Percentiles rank a stretch among this genome's conserved stretches.
These are phyloP conservation scores for Kokia cookei DNA, from an alignment of 441 rosid genomes.

Conservation along the genomic window DNA sequence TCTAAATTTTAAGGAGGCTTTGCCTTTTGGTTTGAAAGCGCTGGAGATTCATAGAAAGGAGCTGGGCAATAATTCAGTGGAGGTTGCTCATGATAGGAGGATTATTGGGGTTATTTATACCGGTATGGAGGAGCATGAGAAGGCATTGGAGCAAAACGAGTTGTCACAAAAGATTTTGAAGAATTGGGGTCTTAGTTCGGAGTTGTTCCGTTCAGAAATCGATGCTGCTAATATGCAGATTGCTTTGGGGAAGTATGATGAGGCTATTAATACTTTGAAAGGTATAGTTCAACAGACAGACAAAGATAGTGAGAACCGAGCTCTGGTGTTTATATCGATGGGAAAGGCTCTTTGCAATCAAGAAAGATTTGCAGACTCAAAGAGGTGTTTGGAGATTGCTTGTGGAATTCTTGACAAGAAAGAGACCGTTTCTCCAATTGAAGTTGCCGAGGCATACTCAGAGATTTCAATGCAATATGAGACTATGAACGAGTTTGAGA, in stretches of 20 bases:
- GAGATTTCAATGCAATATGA: constrained; percentile 92
- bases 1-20: constrained; percentile 78
- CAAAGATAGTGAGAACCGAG: constrained; percentile 67
- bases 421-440: constrained; percentile 51
- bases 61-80: constrained; percentile 76
- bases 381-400: constrained; percentile 76
- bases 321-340: constrained; percentile 73
- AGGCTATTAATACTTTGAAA: constrained; percentile 65
- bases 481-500: constrained; percentile 79
- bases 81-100: constrained; percentile 84
- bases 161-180: constrained; percentile 68
- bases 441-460: constrained; percentile 84
- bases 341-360: constrained; percentile 71
- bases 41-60: constrained; percentile 69
- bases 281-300: constrained; percentile 61
- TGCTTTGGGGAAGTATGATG: constrained; percentile 72
- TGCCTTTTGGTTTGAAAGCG: constrained; percentile 67
- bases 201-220: constrained; percentile 68
- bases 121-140: constrained; percentile 77
- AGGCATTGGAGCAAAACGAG: constrained; percentile 84
- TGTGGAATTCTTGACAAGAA: constrained; percentile 73
- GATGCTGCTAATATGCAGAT: constrained; percentile 89
- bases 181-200: constrained; percentile 80
- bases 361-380: constrained; percentile 61
- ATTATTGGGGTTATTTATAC: constrained; percentile 79